Conservation (phyloP, 2,329 filamentous ascomycete species). For the Fusarium praegraminearum region DNA sequence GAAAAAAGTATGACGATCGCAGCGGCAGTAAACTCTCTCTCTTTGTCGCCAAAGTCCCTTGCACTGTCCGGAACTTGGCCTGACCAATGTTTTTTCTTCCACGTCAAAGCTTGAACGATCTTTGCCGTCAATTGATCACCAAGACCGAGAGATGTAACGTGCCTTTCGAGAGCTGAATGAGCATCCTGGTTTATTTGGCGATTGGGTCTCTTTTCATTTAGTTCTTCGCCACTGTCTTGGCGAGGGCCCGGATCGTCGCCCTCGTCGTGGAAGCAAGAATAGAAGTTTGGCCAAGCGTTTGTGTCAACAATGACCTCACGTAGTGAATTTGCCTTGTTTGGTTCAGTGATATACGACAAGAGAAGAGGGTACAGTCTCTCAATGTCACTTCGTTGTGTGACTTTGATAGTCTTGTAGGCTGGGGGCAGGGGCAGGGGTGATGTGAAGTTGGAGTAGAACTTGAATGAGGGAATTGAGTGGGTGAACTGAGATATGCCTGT, state of each 20-base stretch:
- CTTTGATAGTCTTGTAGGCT: background rate
- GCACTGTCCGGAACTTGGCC: background rate
- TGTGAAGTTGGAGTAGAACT: background rate
- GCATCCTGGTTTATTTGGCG: background rate
- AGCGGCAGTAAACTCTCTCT: background rate
- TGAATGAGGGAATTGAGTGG: background rate
- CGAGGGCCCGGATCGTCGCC: background rate
- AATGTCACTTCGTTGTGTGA: background rate
- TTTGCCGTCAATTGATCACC: background rate
- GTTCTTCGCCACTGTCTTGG: constrained; percentile 9
- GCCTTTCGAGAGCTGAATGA: constrained; percentile 1
- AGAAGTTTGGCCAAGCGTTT: background rate
- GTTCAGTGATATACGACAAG: background rate
- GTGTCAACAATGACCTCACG: background rate
- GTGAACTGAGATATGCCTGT: background rate
- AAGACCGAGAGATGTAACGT: constrained; percentile 10
- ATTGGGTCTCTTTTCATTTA: constrained; percentile 17
- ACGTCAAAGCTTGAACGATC: constrained; percentile 8
- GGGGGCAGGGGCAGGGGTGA: background rate
- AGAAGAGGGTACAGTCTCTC: background rate
- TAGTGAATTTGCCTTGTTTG: background rate
- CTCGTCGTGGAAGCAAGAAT: background rate
- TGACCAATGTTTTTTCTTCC: background rate
- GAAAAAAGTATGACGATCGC: constrained; percentile 14
- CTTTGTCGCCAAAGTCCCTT: background rate